Evolutionary conservation across 1,284 basidiomycete genomes (phyloP).

Genomic region (Meripilus lineatus): DNA sequence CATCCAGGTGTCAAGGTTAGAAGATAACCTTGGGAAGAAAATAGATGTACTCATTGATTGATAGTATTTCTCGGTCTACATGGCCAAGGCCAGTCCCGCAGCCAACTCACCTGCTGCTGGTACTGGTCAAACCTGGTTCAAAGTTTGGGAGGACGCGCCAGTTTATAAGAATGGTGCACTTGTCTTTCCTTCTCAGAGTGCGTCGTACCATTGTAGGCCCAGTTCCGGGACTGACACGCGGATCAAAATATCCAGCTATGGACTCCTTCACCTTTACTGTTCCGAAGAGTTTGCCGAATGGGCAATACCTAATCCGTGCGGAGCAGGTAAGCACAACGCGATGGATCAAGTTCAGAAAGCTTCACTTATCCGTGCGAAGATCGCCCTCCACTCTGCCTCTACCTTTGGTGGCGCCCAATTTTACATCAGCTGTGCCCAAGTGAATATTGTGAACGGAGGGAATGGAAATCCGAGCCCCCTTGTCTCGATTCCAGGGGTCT

Average conservation of each 20-base stretch:
- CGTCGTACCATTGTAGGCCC: conserved; percentile 9
- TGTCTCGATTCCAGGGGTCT: conserved; percentile 7
- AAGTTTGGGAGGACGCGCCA: conserved; percentile 40
- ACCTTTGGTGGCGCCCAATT: conserved; percentile 8
- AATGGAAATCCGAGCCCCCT: conserved; percentile 3
- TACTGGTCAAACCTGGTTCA: conserved; percentile 43
- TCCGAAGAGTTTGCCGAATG: conserved; percentile 15
- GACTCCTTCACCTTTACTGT: conserved; percentile 10
- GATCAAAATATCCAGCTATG: conserved; percentile 22
- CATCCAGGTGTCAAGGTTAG: conserved; percentile 35
- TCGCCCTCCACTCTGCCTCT: conserved; percentile 18
- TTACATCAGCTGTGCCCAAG: conserved; percentile 6
- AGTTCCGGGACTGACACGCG: not conserved
- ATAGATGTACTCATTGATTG: not conserved
- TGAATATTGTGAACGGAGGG: conserved; percentile 17
- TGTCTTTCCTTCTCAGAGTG: conserved; percentile 34
- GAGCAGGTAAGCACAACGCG: conserved; percentile 14
- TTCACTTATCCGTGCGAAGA: conserved; percentile 12
- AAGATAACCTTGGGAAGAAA: too few species aligned
- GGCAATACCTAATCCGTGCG: conserved; percentile 7
- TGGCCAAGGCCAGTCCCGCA: conserved; percentile 37
- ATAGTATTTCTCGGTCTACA: conserved; percentile 37
- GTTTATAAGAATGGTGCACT: conserved; percentile 18
- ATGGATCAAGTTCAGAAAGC: not conserved
- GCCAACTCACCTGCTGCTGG: conserved; percentile 37